Evolutionary conservation across 768 basidiomycete species (phyloP).

Genomic region (Naganishia onofrii): DNA sequence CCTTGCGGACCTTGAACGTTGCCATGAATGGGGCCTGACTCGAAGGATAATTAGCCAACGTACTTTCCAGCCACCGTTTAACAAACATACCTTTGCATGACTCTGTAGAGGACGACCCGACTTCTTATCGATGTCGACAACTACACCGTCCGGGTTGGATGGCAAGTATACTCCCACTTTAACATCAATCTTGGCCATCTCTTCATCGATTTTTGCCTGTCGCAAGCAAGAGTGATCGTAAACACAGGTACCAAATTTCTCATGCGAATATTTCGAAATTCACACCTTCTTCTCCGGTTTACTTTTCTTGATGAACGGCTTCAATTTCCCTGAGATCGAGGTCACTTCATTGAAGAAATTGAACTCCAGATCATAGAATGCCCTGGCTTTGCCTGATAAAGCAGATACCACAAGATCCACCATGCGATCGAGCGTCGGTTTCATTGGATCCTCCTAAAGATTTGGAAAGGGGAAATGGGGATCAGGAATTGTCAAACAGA

Average conservation of each 20-base stretch:
- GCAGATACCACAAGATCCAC: conserved; percentile 74
- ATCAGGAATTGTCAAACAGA: neutral
- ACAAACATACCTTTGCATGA: conserved; percentile 77
- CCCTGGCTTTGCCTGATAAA: conserved; percentile 79
- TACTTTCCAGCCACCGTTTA: neutral
- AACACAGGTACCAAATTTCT: conserved; percentile 16
- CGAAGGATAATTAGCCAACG: conserved; percentile 18
- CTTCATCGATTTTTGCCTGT: conserved; percentile 97
- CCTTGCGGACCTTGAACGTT: conserved; percentile 95
- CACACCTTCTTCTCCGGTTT: conserved; percentile 93
- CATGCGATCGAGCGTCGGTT: conserved; percentile 87
- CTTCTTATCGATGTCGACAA: conserved; percentile 95
- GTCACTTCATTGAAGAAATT: conserved; percentile 93
- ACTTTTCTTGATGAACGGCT: conserved; percentile 89
- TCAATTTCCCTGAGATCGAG: conserved; percentile 94
- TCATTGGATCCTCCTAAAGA: conserved; percentile 87
- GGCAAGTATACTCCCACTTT: conserved; percentile 96
- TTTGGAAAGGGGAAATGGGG: neutral
- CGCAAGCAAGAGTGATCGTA: conserved; percentile 22
- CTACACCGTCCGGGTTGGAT: conserved; percentile 92
- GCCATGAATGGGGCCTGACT: conserved; percentile 98
- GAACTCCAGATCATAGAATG: conserved; percentile 93
- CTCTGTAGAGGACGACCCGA: conserved; percentile 94
- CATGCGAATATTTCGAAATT: neutral
- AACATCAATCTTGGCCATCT: conserved; percentile 92